Conservation (phyloP, 2,329 filamentous ascomycete genomes). For the Sporothrix pseudoabietina region DNA sequence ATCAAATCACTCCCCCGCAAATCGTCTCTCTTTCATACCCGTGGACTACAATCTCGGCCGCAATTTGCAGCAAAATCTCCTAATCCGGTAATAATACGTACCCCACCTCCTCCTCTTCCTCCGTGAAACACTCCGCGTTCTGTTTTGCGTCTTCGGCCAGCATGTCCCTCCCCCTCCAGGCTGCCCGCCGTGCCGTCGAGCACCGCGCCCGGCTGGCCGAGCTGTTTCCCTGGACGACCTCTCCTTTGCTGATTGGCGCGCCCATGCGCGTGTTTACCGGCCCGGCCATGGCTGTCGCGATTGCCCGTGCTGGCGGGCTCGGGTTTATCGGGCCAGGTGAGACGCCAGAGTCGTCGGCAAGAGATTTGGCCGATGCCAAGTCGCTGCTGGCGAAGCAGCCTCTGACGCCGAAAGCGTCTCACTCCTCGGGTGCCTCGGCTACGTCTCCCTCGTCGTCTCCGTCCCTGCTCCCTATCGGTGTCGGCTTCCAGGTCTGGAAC, state of each 20-base stretch:
- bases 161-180: slow-evolving; percentile 26
- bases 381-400: slow-evolving; percentile 27
- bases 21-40: not conserved
- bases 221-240: slow-evolving; percentile 44
- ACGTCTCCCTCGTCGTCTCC: slow-evolving; percentile 33
- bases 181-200: slow-evolving; percentile 28
- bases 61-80: not conserved
- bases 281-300: slow-evolving; percentile 45
- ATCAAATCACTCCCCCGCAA: not conserved
- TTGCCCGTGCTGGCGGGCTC: slow-evolving; percentile 47
- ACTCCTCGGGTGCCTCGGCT: slow-evolving; percentile 33
- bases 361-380: slow-evolving; percentile 20
- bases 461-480: slow-evolving; percentile 53
- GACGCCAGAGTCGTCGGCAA: slow-evolving; percentile 30
- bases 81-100: not conserved
- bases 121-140: not conserved
- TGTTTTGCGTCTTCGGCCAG: not conserved
- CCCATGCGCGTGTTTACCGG: slow-evolving; percentile 47
- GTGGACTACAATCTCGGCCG: not conserved
- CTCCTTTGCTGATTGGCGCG: slow-evolving; percentile 46
- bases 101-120: not conserved
- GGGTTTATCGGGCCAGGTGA: slow-evolving; percentile 39
- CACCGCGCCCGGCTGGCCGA: slow-evolving; percentile 21
- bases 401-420: slow-evolving; percentile 36
- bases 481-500: slow-evolving; percentile 64